These are phyloP conservation scores for Stenocarpella maydis DNA, from an alignment of 2,329 filamentous ascomycete species.

Conservation along the genomic window DNA sequence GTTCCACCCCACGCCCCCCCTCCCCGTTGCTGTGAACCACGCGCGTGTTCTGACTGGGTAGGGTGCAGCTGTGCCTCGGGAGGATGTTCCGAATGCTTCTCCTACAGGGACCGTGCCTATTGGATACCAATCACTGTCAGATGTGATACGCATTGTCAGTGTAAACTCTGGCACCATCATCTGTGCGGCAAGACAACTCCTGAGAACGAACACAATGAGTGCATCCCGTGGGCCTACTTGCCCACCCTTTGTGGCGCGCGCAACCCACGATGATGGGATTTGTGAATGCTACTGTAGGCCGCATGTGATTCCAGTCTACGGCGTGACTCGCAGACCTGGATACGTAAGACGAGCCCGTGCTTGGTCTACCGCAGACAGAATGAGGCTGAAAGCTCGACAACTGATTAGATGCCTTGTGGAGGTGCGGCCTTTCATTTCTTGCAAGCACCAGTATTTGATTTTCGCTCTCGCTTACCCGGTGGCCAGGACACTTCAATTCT, in stretches of 20 bases:
- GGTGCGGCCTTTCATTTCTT: neutral
- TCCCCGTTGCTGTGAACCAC: neutral
- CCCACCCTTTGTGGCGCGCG: neutral
- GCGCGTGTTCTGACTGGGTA: conserved; percentile 4
- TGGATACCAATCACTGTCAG: conserved; percentile 25
- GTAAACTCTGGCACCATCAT: conserved; percentile 24
- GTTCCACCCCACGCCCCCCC: neutral
- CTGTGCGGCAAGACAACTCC: conserved; percentile 18
- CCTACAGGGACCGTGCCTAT: conserved; percentile 25
- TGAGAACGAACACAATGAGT: conserved; percentile 7
- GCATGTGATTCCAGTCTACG: neutral
- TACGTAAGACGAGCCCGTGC: neutral
- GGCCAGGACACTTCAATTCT: neutral
- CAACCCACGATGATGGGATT: neutral
- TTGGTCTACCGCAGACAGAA: neutral
- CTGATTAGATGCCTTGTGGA: neutral
- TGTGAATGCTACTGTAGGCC: neutral
- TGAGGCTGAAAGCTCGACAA: neutral
- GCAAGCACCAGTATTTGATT: neutral
- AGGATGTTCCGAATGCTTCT: conserved; percentile 21
- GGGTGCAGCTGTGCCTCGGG: conserved; percentile 15
- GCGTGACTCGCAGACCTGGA: neutral
- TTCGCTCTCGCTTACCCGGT: conserved; percentile 19
- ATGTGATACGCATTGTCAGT: conserved; percentile 25
- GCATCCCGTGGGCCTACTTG: neutral